Base-by-base conservation (phyloP, 78 protist species). In the Dictyostelium firmibasis region DNA sequence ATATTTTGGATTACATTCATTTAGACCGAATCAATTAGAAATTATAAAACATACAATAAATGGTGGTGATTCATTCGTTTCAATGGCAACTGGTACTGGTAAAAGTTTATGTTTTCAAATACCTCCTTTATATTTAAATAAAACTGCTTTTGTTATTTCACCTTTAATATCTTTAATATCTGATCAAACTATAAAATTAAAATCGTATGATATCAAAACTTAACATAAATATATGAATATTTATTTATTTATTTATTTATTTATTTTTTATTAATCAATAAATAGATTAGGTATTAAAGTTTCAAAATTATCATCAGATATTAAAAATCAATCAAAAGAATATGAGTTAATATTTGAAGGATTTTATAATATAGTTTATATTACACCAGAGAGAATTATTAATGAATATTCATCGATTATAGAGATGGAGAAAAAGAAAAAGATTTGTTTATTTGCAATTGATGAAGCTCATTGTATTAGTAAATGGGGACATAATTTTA, bases 401-500 rank as follows among this genome's bases (percentile, higher is more conserved):
- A 64, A 5, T 41, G 82, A 72, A 29, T 14, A 70, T 29, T 47
- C 44, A n/a, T 3, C 25, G 6, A 38, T 86, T 11, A 25, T 41
- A 10, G 18, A 62, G 43, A 92, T 43, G 79, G 35, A n/a, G 76
- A 62, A 14, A 50, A 67, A 2, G 36, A 57, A 62, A n/a, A 33
- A 20, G n/a, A 3, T 64, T n/a, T 67, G 88, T 36, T 62, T 86
- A 70, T 50, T 77, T 35, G 97, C 97, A 36, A 81, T 98, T 43
- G 99, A 98, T 83, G 99, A 98, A 70, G 97, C 97, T 44, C 99
- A 98, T 86, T 98, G 99, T 91, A 36, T 98, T 5, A 50, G 93
- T 8, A 93, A 96, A 53, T 98, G 99, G 99, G 96, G 98, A 7
- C 99, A 98, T 91, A 96, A 98, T 79, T 98, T 98, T 91, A 85